Evolutionary conservation across 1,139 yeast genomes (phyloP), one percentile per base, ranked within the genome.

Genomic region (Diutina ranongensis): DNA sequence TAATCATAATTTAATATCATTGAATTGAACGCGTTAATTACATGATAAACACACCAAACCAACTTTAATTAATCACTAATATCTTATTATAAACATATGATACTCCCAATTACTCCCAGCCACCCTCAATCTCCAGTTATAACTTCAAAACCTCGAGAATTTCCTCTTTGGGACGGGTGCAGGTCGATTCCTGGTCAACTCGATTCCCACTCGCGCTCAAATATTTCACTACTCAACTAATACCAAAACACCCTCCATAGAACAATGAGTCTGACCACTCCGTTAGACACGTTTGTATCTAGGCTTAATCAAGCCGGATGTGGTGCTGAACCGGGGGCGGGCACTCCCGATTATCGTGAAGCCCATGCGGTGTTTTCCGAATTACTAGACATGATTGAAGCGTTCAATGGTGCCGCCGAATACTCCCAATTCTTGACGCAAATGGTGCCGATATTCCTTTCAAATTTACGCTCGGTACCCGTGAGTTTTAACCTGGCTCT

Each of bases 331-430:
- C n/a, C n/a, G 4, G 31, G 31, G 3, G 15, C 27, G n/a, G 42
- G 32, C 8, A 16, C 19, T 25, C 42, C 42, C 51, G 94, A 83
- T 61, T 71, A 71, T 53, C 73, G 74, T 50, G 66, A 77, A 5
- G 78, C 80, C 50, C 80, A 82, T 51, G 70, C 86, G 2, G 74
- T 80, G 16, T 74, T 87, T 35, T 78, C 88, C 15, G 97, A 92
- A 61, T 67, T 89, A 45, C 76, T 94, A 51, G 97, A 89, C 61
- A 76, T 86, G 61, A 73, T 88, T 45, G 97, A 89, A 57, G 74
- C 86, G 1, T 83, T 84, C 62, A 83, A 83, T 54, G 84, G 88
- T 15, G 78, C 85, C 3, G 73, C 78, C 16, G 96, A 87, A 55
- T 85, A 86, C 60, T 89, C 82, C 50, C 71, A 76, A 53, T 83